Base-by-base conservation (phyloP, 108 stramenopile species). In the Cyclotella kingstonii region DNA sequence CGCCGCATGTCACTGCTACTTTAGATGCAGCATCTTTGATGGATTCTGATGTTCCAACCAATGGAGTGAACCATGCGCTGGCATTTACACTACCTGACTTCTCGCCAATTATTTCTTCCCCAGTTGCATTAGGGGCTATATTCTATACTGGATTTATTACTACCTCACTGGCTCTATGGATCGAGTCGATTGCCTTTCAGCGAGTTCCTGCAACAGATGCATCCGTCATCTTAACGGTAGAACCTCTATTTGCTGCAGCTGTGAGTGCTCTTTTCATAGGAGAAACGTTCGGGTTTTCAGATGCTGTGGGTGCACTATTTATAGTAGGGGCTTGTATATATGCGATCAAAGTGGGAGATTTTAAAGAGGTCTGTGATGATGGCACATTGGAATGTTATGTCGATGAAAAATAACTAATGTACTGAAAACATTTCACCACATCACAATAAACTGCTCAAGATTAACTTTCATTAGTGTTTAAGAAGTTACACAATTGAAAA, bases 131-230 rank as follows among this genome's bases (percentile, higher is more conserved):
- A 42, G 78, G 54, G 0, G 87, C 83, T 18, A 76, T 85, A 8
- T 58, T 76, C 15, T 89, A 84, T 66, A 85, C 84, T 8, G 84
- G 87, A 10, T 53, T 89, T 31, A 35, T 89, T 5, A 85, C 84
- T 25, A 89, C 87, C 4, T 82, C 87, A 0, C 36, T 81, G 26
- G 80, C 83, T 26, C 38, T 89, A 31, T 89, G 87, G 87, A 62
- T 89, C 4, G 79, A 84, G 50, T 80, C 82, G 14, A 67, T 81
- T 50, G 84, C 84, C 19, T 89, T 89, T 58, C 70, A 68, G 21
- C 63, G 77, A 18, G 84, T 89, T 9, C 83, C 84, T 2, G 84
- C 84, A 12, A 85, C 82, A 29, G 87, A 89, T 59, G 84, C 84
- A 0, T 80, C 80, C 10, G 52, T 89, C 39, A 89, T 89, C 55